Evolutionary conservation across 129 eudicot species (phyloP).

Genomic region (Artemisia annua): DNA sequence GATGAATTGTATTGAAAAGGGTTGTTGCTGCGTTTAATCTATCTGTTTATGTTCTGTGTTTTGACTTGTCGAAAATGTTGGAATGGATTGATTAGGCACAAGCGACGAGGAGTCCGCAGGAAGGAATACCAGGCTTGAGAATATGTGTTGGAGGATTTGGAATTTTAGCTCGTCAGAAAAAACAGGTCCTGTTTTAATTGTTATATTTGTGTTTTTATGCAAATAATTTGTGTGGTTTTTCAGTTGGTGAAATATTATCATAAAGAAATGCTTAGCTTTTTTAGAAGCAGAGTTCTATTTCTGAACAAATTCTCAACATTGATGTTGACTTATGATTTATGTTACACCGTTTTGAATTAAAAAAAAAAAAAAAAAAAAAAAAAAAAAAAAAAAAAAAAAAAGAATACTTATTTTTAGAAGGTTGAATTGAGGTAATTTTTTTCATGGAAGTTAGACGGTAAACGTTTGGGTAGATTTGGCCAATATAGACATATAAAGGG

Average conservation of each 20-base stretch:
- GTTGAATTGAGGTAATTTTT: conserved; percentile 4
- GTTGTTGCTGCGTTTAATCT: not conserved
- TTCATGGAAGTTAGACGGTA: not conserved
- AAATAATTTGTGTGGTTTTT: conserved; percentile 7
- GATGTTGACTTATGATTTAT: not conserved
- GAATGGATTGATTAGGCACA: conserved; percentile 58
- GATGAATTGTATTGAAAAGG: too few species aligned
- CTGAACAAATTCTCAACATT: conserved; percentile 13
- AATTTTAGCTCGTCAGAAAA: conserved; percentile 99
- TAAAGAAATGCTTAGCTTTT: conserved; percentile 26
- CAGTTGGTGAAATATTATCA: conserved; percentile 7
- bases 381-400: too few species aligned
- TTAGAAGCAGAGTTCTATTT: conserved; percentile 21
- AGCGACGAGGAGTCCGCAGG: conserved; percentile 99
- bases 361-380: too few species aligned
- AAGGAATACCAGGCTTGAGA: conserved; percentile 98
- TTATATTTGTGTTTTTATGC: not conserved
- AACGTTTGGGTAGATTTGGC: not conserved
- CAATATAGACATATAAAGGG: not conserved
- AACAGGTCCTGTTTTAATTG: conserved; percentile 52
- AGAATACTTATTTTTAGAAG: not conserved
- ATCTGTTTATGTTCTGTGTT: not conserved
- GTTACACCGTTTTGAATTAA: not conserved
- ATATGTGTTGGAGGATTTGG: conserved; percentile 99
- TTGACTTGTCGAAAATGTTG: conserved; percentile 2